Base-by-base conservation (phyloP, 1,284 basidiomycete genomes). In the Moesziomyces parantarcticus region DNA sequence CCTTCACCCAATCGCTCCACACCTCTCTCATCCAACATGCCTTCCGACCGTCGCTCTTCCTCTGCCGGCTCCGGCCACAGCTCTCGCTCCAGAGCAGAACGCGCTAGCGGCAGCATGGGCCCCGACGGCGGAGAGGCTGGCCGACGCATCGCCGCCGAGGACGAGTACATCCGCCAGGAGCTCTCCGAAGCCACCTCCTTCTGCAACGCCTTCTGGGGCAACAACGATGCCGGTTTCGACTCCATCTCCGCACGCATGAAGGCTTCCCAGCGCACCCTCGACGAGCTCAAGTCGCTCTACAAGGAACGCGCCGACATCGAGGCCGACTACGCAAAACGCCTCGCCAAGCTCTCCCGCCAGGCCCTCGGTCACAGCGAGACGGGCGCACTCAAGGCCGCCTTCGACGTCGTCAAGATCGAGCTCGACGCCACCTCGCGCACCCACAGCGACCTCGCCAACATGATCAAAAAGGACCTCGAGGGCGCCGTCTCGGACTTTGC, bases 171-270 rank as follows among this genome's bases (percentile, higher is more conserved):
- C 29, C 63, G 76, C 39, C 58, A 52, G 9, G 76, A 80, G 53
- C 70, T 79, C 22, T 14, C 86, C 90, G 78, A 80, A 39, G 59
- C 68, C 11, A 70, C 64, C 76, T 92, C 96, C 86, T 98, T 95
- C 85, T 98, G 95, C 85, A 99, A 99, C 84, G 89, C 94, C 1
- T 99, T 98, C 86, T 98, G 96, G 96, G 79, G 77, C 32, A 70
- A 75, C 7, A 75, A 76, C 43, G 94, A 97, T 86, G 90, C 88
- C 26, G 95, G 95, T 22, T 94, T 92, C 70, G 93, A 97, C 77
- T 92, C 94, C 48, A 86, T 99, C 47, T 91, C 94, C 84, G 90
- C 91, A 10, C 88, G 94, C 62, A 91, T 97, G 89, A 89, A 93
- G 43, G 91, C 91, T 3, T 92, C 92, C 5, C 86, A 88, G n/a